Evolutionary conservation across 108 stramenopile genomes (phyloP).

Genomic region (Skeletonema menzelii): DNA sequence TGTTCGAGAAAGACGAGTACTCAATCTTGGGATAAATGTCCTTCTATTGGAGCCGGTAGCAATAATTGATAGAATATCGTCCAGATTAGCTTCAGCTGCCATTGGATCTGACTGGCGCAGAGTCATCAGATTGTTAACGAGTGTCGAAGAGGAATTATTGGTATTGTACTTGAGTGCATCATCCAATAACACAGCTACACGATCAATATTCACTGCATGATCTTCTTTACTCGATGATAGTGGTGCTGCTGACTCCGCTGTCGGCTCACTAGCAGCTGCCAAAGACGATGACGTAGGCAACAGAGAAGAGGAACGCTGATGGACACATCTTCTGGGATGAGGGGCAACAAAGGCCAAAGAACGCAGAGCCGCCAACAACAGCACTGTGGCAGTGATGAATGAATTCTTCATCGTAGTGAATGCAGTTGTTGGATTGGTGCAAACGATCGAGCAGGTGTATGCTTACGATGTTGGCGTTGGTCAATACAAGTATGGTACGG

Average conservation of each 20-base stretch:
- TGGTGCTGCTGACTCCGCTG: not conserved
- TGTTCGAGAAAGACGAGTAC: conserved; percentile 48
- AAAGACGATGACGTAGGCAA: not conserved
- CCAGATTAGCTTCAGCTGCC: not conserved
- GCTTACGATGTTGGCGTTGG: too few species aligned
- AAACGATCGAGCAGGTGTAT: too few species aligned
- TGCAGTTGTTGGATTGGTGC: not conserved
- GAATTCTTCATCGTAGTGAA: not conserved
- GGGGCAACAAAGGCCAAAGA: not conserved
- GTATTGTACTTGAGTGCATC: conserved; percentile 11
- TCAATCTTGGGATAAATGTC: conserved; percentile 47
- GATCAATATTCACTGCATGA: not conserved
- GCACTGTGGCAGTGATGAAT: not conserved
- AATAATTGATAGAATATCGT: not conserved
- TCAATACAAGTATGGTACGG: too few species aligned
- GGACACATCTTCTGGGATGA: not conserved
- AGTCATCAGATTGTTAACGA: conserved; percentile 1
- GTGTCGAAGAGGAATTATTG: conserved; percentile 6
- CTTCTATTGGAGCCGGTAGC: not conserved
- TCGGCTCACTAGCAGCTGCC: not conserved
- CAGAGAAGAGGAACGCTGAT: not conserved
- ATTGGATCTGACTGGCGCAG: not conserved
- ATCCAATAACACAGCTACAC: not conserved
- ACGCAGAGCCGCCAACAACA: not conserved
- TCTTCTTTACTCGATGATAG: not conserved